These are phyloP conservation scores for Fusarium transvaalense DNA, from an alignment of 2,329 filamentous ascomycete species.

Conservation along the genomic window DNA sequence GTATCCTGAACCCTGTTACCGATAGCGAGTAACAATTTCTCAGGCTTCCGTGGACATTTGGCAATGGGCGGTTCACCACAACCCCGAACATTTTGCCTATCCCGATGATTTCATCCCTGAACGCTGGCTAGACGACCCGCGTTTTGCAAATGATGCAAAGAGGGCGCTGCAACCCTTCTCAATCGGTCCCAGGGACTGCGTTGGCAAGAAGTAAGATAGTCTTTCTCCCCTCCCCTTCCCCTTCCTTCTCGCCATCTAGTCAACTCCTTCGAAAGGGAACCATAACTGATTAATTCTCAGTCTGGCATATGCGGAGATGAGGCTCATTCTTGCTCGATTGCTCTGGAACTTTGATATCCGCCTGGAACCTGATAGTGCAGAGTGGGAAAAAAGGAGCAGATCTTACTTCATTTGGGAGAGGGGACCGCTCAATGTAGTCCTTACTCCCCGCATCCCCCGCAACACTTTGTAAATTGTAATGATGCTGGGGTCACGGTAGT, in stretches of 20 bases:
- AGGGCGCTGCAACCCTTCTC: conserved; percentile 62
- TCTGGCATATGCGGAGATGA: conserved; percentile 1
- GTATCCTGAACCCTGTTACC: accelerated
- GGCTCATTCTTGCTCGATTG: background rate
- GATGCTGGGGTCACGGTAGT: too few species aligned
- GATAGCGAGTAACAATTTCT: background rate
- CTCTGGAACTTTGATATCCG: background rate
- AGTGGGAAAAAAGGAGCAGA: background rate
- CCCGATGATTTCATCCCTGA: conserved; percentile 6
- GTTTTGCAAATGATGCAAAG: conserved; percentile 56
- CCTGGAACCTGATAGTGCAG: background rate
- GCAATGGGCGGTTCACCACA: conserved; percentile 29
- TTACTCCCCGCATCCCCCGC: background rate
- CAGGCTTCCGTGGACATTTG: conserved; percentile 24
- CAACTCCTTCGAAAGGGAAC: too few species aligned
- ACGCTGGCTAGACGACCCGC: conserved; percentile 33
- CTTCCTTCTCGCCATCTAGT: accelerated
- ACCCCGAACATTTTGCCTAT: conserved; percentile 23
- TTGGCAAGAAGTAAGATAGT: conserved; percentile 59
- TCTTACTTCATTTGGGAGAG: background rate
- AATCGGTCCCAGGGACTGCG: conserved; percentile 62
- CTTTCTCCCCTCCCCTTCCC: background rate
- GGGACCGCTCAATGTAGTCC: background rate
- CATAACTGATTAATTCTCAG: background rate
- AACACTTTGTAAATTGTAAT: too few species aligned